Evolutionary conservation across 1,284 basidiomycete genomes (phyloP).

Genomic region (Trametes polyzona): DNA sequence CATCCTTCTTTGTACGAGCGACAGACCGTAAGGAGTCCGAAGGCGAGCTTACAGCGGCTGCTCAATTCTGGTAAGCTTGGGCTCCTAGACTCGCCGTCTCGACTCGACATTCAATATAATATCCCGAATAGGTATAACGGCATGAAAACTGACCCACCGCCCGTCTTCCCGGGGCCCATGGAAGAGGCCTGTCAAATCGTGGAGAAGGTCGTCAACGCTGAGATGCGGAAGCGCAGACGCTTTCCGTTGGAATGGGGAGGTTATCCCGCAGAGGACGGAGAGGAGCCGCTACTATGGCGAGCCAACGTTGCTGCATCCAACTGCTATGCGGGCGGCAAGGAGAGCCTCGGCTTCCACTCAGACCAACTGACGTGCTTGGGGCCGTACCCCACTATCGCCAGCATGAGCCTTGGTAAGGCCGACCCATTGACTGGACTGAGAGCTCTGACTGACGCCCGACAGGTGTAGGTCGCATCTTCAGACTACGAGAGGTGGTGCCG

Average conservation of each 20-base stretch:
- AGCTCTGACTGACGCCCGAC: neutral
- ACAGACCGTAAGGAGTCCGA: conserved; percentile 37
- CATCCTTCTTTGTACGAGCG: conserved; percentile 70
- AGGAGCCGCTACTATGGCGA: conserved; percentile 59
- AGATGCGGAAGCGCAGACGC: conserved; percentile 64
- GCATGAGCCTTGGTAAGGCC: conserved; percentile 80
- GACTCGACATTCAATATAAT: neutral
- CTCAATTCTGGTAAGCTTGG: conserved; percentile 70
- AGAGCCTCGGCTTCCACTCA: conserved; percentile 87
- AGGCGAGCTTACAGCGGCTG: conserved; percentile 63
- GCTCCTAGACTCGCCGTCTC: too few species aligned
- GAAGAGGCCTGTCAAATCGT: conserved; percentile 79
- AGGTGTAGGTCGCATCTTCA: conserved; percentile 60
- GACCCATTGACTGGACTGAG: neutral
- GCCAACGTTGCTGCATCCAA: conserved; percentile 94
- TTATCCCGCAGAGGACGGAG: conserved; percentile 34
- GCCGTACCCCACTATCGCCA: conserved; percentile 92
- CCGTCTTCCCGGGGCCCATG: conserved; percentile 71
- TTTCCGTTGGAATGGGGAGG: conserved; percentile 79
- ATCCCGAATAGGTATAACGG: conserved; percentile 74
- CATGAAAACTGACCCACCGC: conserved; percentile 57
- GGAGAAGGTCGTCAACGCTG: conserved; percentile 77
- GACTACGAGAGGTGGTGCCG: conserved; percentile 76
- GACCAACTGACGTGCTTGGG: conserved; percentile 82
- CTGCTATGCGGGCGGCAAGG: conserved; percentile 84